Percentiles rank a stretch among this genome's conserved stretches.
Evolutionary conservation across 805 yeast genomes (phyloP).

Genomic region (Komagataella kurtzmanii): DNA sequence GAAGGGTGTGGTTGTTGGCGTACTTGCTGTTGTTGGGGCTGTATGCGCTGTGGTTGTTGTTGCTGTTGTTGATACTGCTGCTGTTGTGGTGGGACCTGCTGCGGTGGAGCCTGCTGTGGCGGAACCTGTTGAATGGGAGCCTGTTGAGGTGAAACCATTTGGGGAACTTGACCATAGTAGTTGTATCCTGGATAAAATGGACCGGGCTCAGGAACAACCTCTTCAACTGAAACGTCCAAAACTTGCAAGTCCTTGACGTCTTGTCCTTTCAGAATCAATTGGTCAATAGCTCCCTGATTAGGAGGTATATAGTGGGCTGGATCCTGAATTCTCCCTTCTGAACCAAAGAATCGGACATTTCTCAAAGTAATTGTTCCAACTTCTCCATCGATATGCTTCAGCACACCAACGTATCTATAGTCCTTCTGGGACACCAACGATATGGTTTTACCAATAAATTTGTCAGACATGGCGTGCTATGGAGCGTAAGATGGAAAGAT

Average conservation of each 20-base stretch:
- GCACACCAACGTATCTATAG: conserved; percentile 74
- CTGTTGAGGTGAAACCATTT: not conserved
- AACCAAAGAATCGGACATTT: conserved; percentile 74
- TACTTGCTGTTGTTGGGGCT: conserved; percentile 10
- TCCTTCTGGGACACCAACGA: conserved; percentile 69
- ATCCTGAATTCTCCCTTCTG: conserved; percentile 77
- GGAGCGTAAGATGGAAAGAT: not conserved
- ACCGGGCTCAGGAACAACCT: conserved; percentile 41
- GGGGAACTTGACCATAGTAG: conserved; percentile 6
- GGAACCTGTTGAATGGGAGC: conserved; percentile 7
- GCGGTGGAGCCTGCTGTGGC: conserved; percentile 6
- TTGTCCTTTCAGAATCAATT: conserved; percentile 77
- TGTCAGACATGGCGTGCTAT: conserved; percentile 54
- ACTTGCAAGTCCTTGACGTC: conserved; percentile 87
- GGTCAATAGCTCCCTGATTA: conserved; percentile 50
- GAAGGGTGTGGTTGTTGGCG: conserved; percentile 8
- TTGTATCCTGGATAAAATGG: conserved; percentile 19
- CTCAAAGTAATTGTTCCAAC: conserved; percentile 79
- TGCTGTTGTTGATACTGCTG: conserved; percentile 6
- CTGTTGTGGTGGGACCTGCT: conserved; percentile 6
- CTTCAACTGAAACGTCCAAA: conserved; percentile 56
- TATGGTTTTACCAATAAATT: conserved; percentile 78
- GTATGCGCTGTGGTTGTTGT: conserved; percentile 9
- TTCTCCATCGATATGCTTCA: conserved; percentile 80
- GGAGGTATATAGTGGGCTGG: conserved; percentile 62